Conservation (phyloP, 345 rosid species). For the Rhodomyrtus tomentosa region DNA sequence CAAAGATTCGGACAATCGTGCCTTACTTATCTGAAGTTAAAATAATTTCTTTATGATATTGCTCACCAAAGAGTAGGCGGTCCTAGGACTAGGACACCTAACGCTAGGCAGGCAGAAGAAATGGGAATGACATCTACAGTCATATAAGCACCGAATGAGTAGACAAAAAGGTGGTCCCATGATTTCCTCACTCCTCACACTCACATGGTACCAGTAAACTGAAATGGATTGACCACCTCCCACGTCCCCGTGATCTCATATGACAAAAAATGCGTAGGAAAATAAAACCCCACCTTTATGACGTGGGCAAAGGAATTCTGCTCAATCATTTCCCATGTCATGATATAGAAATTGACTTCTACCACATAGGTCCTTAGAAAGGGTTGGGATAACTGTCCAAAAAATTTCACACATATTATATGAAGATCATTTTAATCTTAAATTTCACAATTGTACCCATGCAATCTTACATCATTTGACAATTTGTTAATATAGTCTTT, state of each 20-base stretch:
- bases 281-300: neutral
- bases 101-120: neutral
- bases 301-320: neutral
- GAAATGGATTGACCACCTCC: neutral
- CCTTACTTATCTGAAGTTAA: neutral
- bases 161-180: neutral
- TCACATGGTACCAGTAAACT: neutral
- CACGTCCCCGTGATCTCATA: neutral
- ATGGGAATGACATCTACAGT: neutral
- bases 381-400: too few relatives aligned
- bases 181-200: neutral
- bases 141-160: neutral
- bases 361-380: neutral
- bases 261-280: neutral
- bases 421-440: too few relatives aligned
- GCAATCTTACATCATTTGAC: too few relatives aligned
- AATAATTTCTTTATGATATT: neutral
- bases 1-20: neutral
- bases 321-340: neutral
- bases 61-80: neutral
- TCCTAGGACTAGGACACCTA: neutral
- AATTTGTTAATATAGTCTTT: too few relatives aligned
- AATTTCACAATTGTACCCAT: too few relatives aligned
- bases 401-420: too few relatives aligned
- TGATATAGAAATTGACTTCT: neutral